Percentiles rank a stretch among this genome's conserved stretches.
These are phyloP conservation scores for Pyrenochaeta sp. DNA, from an alignment of 2,329 filamentous ascomycete species.

Conservation along the genomic window DNA sequence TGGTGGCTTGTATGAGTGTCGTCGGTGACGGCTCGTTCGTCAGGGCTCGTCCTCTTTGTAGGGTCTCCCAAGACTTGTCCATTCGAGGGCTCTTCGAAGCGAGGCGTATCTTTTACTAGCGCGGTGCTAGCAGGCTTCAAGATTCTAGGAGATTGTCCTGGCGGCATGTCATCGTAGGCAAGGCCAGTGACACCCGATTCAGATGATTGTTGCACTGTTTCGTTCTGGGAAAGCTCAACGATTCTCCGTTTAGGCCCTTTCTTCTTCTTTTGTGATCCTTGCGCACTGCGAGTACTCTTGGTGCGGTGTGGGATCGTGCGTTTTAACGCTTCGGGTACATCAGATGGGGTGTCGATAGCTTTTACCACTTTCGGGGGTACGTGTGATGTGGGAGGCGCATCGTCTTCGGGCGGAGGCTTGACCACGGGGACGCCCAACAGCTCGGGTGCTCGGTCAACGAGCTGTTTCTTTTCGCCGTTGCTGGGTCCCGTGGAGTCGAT, in stretches of 20 bases:
- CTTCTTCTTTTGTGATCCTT: constrained; percentile 65
- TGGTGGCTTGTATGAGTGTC: constrained; percentile 34
- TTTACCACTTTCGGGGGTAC: constrained; percentile 65
- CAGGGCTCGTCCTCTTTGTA: constrained; percentile 33
- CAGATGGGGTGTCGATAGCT: constrained; percentile 31
- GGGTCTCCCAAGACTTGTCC: constrained; percentile 40
- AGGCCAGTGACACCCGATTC: constrained; percentile 37
- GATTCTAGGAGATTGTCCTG: constrained; percentile 29
- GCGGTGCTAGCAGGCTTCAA: constrained; percentile 21
- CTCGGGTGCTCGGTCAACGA: constrained; percentile 82
- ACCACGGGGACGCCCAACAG: constrained; percentile 80
- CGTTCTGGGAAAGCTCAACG: constrained; percentile 63
- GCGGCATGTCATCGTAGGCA: constrained; percentile 33
- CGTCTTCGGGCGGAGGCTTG: constrained; percentile 71
- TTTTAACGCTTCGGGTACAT: constrained; percentile 25
- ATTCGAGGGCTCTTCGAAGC: constrained; percentile 37
- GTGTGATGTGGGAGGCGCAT: constrained; percentile 63
- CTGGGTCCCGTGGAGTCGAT: constrained; percentile 85
- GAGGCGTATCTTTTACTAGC: constrained; percentile 27
- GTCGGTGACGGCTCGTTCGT: constrained; percentile 31
- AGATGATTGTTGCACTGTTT: constrained; percentile 46
- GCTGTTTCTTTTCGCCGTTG: constrained; percentile 84
- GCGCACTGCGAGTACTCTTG: constrained; percentile 43
- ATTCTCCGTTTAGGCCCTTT: constrained; percentile 66
- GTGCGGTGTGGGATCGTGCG: constrained; percentile 44